Evolutionary conservation across 176 grass and related monocot genomes (phyloP).

Genomic region (Oropetium thomaeum): DNA sequence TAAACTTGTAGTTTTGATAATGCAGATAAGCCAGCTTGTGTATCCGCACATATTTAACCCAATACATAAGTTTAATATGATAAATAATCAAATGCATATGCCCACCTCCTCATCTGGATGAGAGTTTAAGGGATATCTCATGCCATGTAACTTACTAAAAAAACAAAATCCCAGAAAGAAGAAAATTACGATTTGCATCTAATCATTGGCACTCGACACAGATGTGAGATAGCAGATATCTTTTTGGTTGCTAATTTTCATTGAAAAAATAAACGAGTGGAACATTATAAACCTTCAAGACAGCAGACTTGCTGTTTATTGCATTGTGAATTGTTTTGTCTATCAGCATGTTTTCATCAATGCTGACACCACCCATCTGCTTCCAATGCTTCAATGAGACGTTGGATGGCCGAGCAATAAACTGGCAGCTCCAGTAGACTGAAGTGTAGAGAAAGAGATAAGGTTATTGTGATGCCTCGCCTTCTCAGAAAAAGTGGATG

Average conservation of each 20-base stretch:
- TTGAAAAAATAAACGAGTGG: not conserved
- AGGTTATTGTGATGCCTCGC: not conserved
- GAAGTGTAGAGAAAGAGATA: slow-evolving; percentile 26
- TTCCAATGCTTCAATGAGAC: slow-evolving; percentile 90
- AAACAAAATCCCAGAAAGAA: not conserved
- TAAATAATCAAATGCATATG: not conserved
- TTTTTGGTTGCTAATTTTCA: not conserved
- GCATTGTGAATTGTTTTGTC: slow-evolving; percentile 81
- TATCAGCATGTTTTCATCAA: slow-evolving; percentile 87
- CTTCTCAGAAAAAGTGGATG: not conserved
- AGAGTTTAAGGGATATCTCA: not conserved
- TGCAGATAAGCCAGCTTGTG: not conserved
- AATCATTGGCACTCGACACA: not conserved
- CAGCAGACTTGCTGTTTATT: slow-evolving; percentile 74
- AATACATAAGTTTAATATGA: slow-evolving; percentile 7
- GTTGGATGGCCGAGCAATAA: slow-evolving; percentile 87
- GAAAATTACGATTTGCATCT: not conserved
- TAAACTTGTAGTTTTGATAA: not conserved
- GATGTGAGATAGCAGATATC: not conserved
- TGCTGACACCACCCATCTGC: slow-evolving; percentile 80
- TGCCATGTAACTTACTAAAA: not conserved
- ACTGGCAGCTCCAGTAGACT: slow-evolving; percentile 96
- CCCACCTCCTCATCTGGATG: not conserved
- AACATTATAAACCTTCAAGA: slow-evolving; percentile 67
- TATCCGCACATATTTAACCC: not conserved